phyloP scores from a whole-genome alignment of 1,284 basidiomycete species.

The Leccinum colubrinum region DNA sequence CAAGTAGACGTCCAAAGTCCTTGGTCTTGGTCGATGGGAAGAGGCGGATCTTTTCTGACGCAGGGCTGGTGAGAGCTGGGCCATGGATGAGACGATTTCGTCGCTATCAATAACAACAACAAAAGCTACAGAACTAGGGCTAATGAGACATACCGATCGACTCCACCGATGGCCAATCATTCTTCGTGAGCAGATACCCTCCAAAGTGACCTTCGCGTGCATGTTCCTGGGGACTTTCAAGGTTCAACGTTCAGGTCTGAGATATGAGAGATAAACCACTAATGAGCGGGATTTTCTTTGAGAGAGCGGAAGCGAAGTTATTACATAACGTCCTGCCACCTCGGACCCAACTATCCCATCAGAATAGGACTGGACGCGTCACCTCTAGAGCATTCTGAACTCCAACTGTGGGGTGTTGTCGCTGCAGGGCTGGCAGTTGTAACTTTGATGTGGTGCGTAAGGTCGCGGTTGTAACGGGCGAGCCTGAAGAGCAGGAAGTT shows the following conservation, averaged over 20 bases:
- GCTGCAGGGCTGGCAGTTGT: too few relatives aligned
- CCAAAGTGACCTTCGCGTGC: conserved; percentile 69
- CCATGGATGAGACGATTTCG: conserved; percentile 51
- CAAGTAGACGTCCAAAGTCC: conserved; percentile 54
- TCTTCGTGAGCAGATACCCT: conserved; percentile 66
- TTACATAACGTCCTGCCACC: neutral
- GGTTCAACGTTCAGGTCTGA: conserved; percentile 43
- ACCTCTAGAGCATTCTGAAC: too few relatives aligned
- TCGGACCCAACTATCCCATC: conserved; percentile 57
- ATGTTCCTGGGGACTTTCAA: conserved; percentile 71
- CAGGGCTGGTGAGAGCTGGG: conserved; percentile 57
- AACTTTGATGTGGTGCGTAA: too few relatives aligned
- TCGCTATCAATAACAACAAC: neutral
- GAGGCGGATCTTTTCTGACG: conserved; percentile 63
- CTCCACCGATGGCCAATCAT: conserved; percentile 67
- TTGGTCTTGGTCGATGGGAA: conserved; percentile 49
- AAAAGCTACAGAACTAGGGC: neutral
- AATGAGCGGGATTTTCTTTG: neutral
- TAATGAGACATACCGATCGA: conserved; percentile 46
- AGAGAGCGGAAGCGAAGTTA: conserved; percentile 19
- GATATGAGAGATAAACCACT: conserved; percentile 13
- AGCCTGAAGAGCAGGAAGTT: too few relatives aligned
- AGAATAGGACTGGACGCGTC: conserved; percentile 53
- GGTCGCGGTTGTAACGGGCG: too few relatives aligned
- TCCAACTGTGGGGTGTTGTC: too few relatives aligned